Evolutionary conservation across 2,329 filamentous ascomycete genomes (phyloP).

Genomic region (Paecilomyces niveus): DNA sequence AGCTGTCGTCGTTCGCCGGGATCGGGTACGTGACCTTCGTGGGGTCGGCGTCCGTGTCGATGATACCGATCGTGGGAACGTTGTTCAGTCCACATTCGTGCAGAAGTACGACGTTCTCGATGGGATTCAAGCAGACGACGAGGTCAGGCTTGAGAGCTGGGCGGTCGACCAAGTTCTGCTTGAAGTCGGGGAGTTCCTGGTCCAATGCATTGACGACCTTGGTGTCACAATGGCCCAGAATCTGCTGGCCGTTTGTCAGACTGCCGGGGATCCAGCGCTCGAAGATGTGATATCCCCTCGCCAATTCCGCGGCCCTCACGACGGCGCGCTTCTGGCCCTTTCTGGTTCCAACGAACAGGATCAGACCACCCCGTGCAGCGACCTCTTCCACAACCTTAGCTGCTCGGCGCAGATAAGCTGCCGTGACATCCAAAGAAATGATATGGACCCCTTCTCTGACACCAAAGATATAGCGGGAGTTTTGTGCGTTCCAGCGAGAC

Average conservation of each 20-base stretch:
- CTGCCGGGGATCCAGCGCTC: constrained; percentile 86
- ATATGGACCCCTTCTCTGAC: constrained; percentile 84
- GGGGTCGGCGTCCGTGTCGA: constrained; percentile 89
- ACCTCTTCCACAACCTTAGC: constrained; percentile 90
- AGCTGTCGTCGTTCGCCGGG: constrained; percentile 92
- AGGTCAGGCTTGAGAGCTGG: constrained; percentile 75
- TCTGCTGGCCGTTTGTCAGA: constrained; percentile 88
- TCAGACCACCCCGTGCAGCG: constrained; percentile 69
- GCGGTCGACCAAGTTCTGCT: constrained; percentile 55
- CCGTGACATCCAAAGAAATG: constrained; percentile 83
- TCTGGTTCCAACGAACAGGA: constrained; percentile 86
- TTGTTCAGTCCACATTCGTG: constrained; percentile 84
- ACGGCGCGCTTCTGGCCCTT: constrained; percentile 74
- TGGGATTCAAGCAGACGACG: constrained; percentile 83
- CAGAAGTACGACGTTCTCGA: constrained; percentile 84
- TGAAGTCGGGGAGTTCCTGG: constrained; percentile 55
- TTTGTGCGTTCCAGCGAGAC: constrained; percentile 88
- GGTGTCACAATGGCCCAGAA: constrained; percentile 62
- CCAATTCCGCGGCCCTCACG: constrained; percentile 69
- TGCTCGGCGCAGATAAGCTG: constrained; percentile 82
- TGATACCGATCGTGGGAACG: constrained; percentile 88
- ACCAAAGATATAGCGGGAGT: constrained; percentile 90
- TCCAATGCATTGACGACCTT: constrained; percentile 76
- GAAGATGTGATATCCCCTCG: constrained; percentile 79
- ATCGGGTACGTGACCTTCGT: constrained; percentile 95